Base-by-base conservation (phyloP, 805 yeast species). In the Komagataella kurtzmanii region DNA sequence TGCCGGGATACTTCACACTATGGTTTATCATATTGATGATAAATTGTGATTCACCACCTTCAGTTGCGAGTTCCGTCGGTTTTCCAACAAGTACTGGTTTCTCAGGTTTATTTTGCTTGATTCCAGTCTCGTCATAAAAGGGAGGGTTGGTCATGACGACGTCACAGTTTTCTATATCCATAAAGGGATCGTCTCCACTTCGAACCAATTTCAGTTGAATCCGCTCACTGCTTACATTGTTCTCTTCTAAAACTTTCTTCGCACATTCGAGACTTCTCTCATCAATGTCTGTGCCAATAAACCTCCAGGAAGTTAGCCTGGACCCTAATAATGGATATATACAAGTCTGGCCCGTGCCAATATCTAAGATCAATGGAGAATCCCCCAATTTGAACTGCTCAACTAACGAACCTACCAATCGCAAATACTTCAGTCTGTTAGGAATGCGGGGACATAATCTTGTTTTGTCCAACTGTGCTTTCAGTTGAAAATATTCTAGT, bases 71-170 rank as follows among this genome's bases (percentile, higher is more conserved):
- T 52, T 77, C 82, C 19, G 53, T 53, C 0, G 54, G 49, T 3
- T 61, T 56, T 1, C 74, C 80, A 1, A 52, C 45, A 12, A 69
- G 68, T 4, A 54, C 57, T 1, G 47, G 24, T 3, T 8, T 24
- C 14, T 46, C 44, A 10, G 14, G 36, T 23, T 54, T 75, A 76
- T 3, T 44, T n/a, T 1, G 46, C 45, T 7, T 51, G 45, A 14
- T 60, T 59, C 3, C 50, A 57, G 73, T 54, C 47, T 74, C 79
- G 1, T 58, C 61, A 56, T 75, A 77, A 55, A 77, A 77, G 1
- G 82, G 82, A 3, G 82, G 82, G 56, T 77, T 77, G 57, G 81
- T 76, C 58, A 77, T 65, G 5, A 69, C 63, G 52, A 75, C 68
- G 36, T 52, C 54, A 6, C 30, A 18, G 6, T 44, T 40, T 3